Percentiles rank a stretch among this genome's conserved stretches.
phyloP scores from a whole-genome alignment of 495 filamentous ascomycete genomes.

The Neurospora sp. region DNA sequence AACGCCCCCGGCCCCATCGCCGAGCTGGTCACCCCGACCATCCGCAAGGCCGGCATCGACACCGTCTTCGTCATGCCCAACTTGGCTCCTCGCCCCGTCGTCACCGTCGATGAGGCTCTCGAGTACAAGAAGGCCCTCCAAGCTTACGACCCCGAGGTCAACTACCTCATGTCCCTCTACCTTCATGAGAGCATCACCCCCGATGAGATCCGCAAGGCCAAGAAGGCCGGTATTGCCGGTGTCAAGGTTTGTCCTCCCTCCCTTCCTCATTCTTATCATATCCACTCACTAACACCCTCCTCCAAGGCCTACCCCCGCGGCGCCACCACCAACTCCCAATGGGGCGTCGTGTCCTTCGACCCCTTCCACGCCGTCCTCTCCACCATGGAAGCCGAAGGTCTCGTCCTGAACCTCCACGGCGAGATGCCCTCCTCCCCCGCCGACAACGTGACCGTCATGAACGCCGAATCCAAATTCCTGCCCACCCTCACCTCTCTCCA shows the following conservation, averaged over 20 bases:
- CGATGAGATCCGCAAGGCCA: constrained; percentile 64
- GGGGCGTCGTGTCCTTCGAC: constrained; percentile 65
- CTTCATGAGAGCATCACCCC: constrained; percentile 63
- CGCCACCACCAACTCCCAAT: constrained; percentile 76
- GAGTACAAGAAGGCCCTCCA: constrained; percentile 61
- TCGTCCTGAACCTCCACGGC: constrained; percentile 53
- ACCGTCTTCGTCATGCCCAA: constrained; percentile 58
- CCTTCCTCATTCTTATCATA: too few relatives aligned
- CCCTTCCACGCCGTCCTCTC: constrained; percentile 63
- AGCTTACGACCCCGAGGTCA: constrained; percentile 59
- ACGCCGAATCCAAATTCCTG: constrained; percentile 73
- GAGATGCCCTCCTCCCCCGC: constrained; percentile 46
- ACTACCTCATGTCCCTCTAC: constrained; percentile 84
- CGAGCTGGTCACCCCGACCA: constrained; percentile 67
- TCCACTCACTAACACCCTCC: neutral
- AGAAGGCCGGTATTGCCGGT: constrained; percentile 50
- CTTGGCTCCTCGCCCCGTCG: constrained; percentile 53
- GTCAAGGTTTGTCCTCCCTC: too few relatives aligned
- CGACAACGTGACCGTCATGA: constrained; percentile 64
- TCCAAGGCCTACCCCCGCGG: constrained; percentile 28
- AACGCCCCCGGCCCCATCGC: constrained; percentile 62
- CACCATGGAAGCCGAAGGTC: constrained; percentile 52
- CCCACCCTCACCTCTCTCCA: constrained; percentile 66
- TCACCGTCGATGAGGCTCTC: constrained; percentile 61
- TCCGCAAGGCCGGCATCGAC: constrained; percentile 60